Evolutionary conservation across 2,329 filamentous ascomycete genomes (phyloP), one percentile per base, ranked within the genome.

Genomic region (Sporothrix humicola): DNA sequence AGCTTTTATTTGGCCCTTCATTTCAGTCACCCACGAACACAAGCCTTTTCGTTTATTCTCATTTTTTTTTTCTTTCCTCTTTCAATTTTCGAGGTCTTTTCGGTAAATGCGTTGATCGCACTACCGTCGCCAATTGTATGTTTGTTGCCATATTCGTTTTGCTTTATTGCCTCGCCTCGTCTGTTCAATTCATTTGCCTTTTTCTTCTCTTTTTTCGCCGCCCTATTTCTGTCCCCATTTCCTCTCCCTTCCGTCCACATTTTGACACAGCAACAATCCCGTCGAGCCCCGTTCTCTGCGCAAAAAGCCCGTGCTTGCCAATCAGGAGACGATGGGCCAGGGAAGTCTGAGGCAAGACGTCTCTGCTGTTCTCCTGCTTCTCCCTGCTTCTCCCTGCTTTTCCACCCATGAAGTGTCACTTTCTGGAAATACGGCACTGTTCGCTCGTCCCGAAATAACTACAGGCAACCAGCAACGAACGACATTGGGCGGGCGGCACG

Each of bases 141-240:
- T 72, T 44, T 74, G 74, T 66, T 76, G 76, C 74, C 50, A 69
- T 77, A 77, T 73, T 23, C 23, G 26, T 26, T 54, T 13, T n/a
- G 20, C 44, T 48, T 48, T 63, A 54, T 44, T 54, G 59, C 12
- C 58, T 42, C 69, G 13, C 72, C 75, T 44, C 15, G 52, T 56
- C 50, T 48, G 56, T 52, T 23, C 46, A 48, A 10, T 65, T 65
- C 44, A 31, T 20, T 17, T 17, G 17, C 44, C 17, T 58, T 52
- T 61, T 68, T 42, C 31, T 52, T 54, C 44, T 56, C 48, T 31
- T 50, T 63, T 50, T 56, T 50, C 26, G 17, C 65, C 46, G 50
- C 37, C 23, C 66, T 20, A 42, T 70, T 42, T 59, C 20, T 13
- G 31, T 31, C 52, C 15, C 10, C 13, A 42, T 69, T 17, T 44